phyloP scores from a whole-genome alignment of 257 asterid species.

The Jacaranda copaia region DNA sequence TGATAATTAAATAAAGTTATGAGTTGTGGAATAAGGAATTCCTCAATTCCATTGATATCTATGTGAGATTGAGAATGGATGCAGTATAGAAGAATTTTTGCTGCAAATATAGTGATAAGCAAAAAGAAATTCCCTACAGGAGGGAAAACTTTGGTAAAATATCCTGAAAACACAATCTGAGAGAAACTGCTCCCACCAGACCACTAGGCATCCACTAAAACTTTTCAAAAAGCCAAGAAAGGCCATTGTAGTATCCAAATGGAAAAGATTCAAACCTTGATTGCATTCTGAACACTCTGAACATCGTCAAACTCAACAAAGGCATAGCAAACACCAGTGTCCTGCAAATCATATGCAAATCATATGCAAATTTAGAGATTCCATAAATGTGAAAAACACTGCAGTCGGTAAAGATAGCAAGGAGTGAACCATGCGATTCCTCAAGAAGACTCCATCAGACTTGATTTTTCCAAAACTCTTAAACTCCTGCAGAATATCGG shows the following conservation, averaged over 20 bases:
- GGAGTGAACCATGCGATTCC: conserved; percentile 51
- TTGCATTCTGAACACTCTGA: conserved; percentile 62
- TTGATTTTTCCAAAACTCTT: conserved; percentile 60
- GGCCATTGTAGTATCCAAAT: neutral
- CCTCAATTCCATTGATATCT: neutral
- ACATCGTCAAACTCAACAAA: conserved; percentile 75
- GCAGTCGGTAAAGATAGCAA: conserved; percentile 14
- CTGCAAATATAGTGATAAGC: too few relatives aligned
- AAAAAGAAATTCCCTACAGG: too few relatives aligned
- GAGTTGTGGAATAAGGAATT: too few relatives aligned
- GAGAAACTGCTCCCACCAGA: neutral
- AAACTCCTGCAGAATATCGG: conserved; percentile 60
- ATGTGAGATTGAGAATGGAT: too few relatives aligned
- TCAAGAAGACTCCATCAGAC: conserved; percentile 65
- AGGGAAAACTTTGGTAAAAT: too few relatives aligned
- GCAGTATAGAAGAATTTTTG: neutral
- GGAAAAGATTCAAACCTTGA: conserved; percentile 50
- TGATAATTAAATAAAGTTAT: neutral
- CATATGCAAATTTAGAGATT: conserved; percentile 33
- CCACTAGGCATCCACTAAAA: neutral
- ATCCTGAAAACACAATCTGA: neutral
- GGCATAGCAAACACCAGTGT: conserved; percentile 61
- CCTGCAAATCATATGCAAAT: conserved; percentile 54
- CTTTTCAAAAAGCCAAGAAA: neutral
- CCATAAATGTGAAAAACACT: neutral